Evolutionary conservation across 176 grass and related monocot genomes (phyloP).

Genomic region (Lolium rigidum): DNA sequence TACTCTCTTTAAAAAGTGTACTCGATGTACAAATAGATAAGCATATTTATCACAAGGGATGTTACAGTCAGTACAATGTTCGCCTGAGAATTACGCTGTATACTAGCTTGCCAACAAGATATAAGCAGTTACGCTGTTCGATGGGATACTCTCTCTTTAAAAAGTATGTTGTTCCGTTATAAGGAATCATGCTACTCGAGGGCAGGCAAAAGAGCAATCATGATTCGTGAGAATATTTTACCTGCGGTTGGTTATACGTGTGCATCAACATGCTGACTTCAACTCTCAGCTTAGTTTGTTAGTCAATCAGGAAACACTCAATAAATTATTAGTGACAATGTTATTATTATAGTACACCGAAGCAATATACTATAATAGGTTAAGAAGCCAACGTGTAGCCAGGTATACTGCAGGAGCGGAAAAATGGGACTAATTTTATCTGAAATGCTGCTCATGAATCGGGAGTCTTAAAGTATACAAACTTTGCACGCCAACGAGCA

Average conservation of each 20-base stretch:
- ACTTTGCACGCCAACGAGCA: slow-evolving; percentile 11
- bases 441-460: slow-evolving; percentile 43
- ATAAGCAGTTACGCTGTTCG: slow-evolving; percentile 23
- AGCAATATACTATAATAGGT: slow-evolving; percentile 31
- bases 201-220: slow-evolving; percentile 29
- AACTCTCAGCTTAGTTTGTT: slow-evolving; percentile 41
- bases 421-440: slow-evolving; percentile 10
- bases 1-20: background rate
- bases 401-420: slow-evolving; percentile 14
- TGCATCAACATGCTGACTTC: slow-evolving; percentile 40
- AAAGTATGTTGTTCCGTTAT: slow-evolving; percentile 7
- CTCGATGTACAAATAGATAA: background rate
- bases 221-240: slow-evolving; percentile 39
- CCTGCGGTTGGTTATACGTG: slow-evolving; percentile 31
- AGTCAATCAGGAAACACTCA: slow-evolving; percentile 40
- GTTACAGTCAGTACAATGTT: slow-evolving; percentile 13
- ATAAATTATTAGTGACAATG: slow-evolving; percentile 40
- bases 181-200: slow-evolving; percentile 29
- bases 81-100: background rate
- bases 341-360: slow-evolving; percentile 2
- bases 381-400: slow-evolving; percentile 12
- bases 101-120: slow-evolving; percentile 34
- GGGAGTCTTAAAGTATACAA: slow-evolving; percentile 43
- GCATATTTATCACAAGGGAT: slow-evolving; percentile 18
- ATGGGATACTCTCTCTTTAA: background rate